Conservation (phyloP, 2,329 filamentous ascomycete genomes). For the Dothiorella sarmentorum region DNA sequence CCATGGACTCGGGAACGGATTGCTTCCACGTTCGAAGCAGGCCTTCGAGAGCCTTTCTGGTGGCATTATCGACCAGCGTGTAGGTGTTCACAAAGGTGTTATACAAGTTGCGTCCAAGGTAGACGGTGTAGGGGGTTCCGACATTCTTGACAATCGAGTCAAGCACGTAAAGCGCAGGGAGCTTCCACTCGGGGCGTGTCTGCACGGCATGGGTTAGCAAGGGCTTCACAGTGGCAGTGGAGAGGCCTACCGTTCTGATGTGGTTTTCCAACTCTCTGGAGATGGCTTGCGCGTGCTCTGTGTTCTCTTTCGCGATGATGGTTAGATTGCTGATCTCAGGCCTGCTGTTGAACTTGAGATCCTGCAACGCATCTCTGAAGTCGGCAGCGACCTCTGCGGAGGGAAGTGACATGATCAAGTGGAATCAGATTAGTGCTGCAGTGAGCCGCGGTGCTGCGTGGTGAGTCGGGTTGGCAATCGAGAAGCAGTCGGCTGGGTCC, state of each 20-base stretch:
- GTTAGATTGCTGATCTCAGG: constrained; percentile 97
- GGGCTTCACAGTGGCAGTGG: not conserved
- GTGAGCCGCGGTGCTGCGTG: constrained; percentile 21
- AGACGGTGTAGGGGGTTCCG: constrained; percentile 93
- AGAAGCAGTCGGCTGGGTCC: constrained; percentile 7
- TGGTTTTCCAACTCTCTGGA: constrained; percentile 87
- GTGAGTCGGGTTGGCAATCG: constrained; percentile 24
- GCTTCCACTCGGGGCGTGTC: constrained; percentile 83
- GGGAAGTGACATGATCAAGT: constrained; percentile 56
- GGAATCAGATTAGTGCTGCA: constrained; percentile 21
- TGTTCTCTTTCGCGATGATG: constrained; percentile 95
- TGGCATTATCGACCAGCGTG: constrained; percentile 76
- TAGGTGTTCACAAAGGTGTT: constrained; percentile 97
- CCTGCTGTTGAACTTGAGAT: constrained; percentile 84
- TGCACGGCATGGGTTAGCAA: constrained; percentile 50
- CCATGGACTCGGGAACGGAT: constrained; percentile 87
- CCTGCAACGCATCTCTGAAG: constrained; percentile 89
- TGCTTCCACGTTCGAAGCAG: constrained; percentile 99
- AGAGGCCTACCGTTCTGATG: constrained; percentile 80
- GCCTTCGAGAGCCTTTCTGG: constrained; percentile 89
- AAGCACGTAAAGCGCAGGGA: constrained; percentile 94
- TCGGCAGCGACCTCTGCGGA: constrained; percentile 90
- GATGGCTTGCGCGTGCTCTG: constrained; percentile 90
- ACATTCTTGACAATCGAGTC: constrained; percentile 99
- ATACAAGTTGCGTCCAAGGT: constrained; percentile 88